Percentiles rank a stretch among this genome's conserved stretches.
These are phyloP conservation scores for Phytophthora boehmeriae DNA, from an alignment of 352 stramenopile genomes.

Conservation along the genomic window DNA sequence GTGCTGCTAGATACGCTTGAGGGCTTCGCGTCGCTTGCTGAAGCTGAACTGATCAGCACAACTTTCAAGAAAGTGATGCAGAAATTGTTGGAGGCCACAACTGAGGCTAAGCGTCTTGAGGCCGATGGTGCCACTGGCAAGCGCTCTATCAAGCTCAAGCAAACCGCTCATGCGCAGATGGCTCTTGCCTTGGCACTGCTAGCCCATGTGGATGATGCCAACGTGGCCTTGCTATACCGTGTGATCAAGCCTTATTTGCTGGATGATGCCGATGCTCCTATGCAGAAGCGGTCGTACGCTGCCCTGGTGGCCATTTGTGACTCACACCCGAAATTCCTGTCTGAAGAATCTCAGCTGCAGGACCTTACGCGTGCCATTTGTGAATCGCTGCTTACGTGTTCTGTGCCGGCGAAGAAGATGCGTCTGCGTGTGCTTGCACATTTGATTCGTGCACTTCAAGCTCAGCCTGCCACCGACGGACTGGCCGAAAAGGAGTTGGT, in stretches of 20 bases:
- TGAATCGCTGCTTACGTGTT: conserved; percentile 94
- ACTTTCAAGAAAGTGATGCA: conserved; percentile 92
- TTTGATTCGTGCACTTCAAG: conserved; percentile 77
- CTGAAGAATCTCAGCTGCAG: conserved; percentile 78
- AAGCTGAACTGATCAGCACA: conserved; percentile 61
- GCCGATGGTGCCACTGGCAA: conserved; percentile 45
- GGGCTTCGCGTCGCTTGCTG: conserved; percentile 80
- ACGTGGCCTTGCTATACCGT: conserved; percentile 81
- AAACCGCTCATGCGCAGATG: conserved; percentile 77
- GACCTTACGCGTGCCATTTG: conserved; percentile 95
- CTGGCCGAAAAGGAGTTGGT: conserved; percentile 79
- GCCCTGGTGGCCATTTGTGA: conserved; percentile 89
- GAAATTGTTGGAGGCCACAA: conserved; percentile 86
- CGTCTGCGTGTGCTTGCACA: conserved; percentile 91
- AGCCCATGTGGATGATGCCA: conserved; percentile 77
- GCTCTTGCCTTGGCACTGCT: conserved; percentile 81
- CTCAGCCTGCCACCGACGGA: conserved; percentile 57
- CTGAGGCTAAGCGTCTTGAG: conserved; percentile 72
- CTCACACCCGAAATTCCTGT: conserved; percentile 80
- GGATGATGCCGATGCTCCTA: conserved; percentile 81
- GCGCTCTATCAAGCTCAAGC: conserved; percentile 58
- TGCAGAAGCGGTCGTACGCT: conserved; percentile 91
- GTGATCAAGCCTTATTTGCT: conserved; percentile 90
- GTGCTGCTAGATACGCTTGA: conserved; percentile 82
- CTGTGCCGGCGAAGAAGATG: conserved; percentile 96